Conservation (phyloP, 2,329 filamentous ascomycete species). For the Colletotrichum gigasporum region DNA sequence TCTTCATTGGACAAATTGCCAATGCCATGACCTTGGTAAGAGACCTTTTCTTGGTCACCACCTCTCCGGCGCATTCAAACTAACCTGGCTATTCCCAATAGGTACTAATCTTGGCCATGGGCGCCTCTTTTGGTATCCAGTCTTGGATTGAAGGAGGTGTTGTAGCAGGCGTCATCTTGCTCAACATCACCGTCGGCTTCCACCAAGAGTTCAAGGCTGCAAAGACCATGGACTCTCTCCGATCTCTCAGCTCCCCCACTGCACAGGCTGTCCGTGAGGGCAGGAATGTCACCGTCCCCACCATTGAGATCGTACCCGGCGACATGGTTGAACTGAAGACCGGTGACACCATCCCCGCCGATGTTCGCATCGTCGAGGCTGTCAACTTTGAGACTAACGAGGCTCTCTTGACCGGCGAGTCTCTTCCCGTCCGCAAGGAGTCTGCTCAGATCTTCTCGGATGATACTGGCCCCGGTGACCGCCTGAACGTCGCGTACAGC, state of each 20-base stretch:
- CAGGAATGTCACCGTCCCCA: conserved; percentile 47
- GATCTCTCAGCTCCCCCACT: conserved; percentile 53
- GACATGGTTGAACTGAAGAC: conserved; percentile 64
- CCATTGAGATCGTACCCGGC: conserved; percentile 62
- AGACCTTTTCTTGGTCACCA: not conserved
- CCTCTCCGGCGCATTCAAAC: not conserved
- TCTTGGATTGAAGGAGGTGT: conserved; percentile 71
- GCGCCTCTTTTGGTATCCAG: conserved; percentile 64
- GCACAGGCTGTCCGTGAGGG: conserved; percentile 54
- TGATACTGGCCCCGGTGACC: conserved; percentile 62
- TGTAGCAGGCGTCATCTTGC: conserved; percentile 63
- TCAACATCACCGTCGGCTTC: conserved; percentile 66
- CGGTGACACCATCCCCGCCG: conserved; percentile 70
- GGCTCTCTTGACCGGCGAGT: conserved; percentile 71
- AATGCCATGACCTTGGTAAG: conserved; percentile 75
- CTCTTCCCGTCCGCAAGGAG: conserved; percentile 67
- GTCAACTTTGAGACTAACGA: conserved; percentile 77
- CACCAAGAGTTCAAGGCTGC: conserved; percentile 56
- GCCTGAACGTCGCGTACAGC: conserved; percentile 70
- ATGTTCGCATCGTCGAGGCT: conserved; percentile 64
- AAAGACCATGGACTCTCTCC: conserved; percentile 59
- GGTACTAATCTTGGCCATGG: conserved; percentile 66
- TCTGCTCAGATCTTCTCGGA: conserved; percentile 50
- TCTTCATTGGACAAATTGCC: conserved; percentile 71
- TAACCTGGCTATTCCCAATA: conserved; percentile 33